phyloP scores from a whole-genome alignment of 495 filamentous ascomycete species.

The Staphylotrichum tortipilum region DNA sequence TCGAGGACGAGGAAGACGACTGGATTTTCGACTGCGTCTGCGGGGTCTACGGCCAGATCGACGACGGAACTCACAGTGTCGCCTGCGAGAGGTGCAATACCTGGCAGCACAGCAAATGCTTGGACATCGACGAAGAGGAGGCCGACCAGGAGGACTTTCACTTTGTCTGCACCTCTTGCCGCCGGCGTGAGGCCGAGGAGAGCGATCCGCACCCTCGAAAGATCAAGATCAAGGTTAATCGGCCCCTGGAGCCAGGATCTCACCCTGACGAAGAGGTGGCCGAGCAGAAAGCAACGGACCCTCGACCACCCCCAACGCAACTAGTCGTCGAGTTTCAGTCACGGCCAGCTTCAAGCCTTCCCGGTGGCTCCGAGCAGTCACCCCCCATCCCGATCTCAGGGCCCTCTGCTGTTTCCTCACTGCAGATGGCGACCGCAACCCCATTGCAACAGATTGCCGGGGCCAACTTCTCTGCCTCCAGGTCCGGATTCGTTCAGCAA shows the following conservation, averaged over 20 bases:
- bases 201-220: slow-evolving; percentile 35
- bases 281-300: neutral
- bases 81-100: slow-evolving; percentile 93
- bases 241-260: slow-evolving; percentile 34
- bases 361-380: neutral
- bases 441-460: neutral
- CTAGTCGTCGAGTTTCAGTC: slow-evolving; percentile 14
- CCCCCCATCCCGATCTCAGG: neutral
- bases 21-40: slow-evolving; percentile 96
- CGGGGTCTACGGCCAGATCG: slow-evolving; percentile 79
- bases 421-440: too few relatives aligned
- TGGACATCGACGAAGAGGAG: slow-evolving; percentile 65
- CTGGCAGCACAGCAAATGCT: slow-evolving; percentile 92
- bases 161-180: slow-evolving; percentile 76
- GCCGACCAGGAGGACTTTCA: slow-evolving; percentile 83
- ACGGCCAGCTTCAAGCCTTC: neutral
- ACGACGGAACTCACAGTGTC: slow-evolving; percentile 87
- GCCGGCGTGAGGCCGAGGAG: slow-evolving; percentile 36
- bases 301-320: neutral
- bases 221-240: slow-evolving; percentile 67
- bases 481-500: neutral
- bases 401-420: neutral
- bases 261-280: slow-evolving; percentile 2
- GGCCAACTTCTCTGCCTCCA: neutral
- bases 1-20: slow-evolving; percentile 66